Evolutionary conservation across 139 green algal genomes (phyloP).

Genomic region (Chlorella sp.): DNA sequence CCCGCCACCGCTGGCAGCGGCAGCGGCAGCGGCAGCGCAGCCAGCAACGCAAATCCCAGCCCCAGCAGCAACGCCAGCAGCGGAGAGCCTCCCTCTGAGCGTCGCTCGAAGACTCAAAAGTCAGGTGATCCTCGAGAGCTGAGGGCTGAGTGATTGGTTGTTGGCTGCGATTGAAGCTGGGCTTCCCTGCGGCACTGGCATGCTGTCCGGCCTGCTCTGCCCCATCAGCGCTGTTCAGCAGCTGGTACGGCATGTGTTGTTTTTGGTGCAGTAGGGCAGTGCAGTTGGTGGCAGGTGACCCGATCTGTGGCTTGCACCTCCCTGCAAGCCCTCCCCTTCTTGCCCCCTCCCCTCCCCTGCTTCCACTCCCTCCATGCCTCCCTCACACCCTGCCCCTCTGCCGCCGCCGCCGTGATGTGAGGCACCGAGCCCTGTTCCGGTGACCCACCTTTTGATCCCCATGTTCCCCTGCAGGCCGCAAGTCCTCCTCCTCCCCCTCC

Average conservation of each 20-base stretch:
- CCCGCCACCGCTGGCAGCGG: background rate
- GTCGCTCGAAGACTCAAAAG: background rate
- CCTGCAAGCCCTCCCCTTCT: background rate
- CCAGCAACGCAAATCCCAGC: constrained; percentile 7
- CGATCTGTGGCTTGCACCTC: background rate
- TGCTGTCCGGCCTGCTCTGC: too few relatives aligned
- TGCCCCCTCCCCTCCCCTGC: too few relatives aligned
- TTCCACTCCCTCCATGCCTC: too few relatives aligned
- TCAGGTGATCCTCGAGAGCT: background rate
- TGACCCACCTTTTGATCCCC: too few relatives aligned
- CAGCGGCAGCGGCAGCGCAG: constrained; percentile 1
- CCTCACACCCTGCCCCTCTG: background rate
- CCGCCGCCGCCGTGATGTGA: background rate
- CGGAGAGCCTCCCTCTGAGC: background rate
- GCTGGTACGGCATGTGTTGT: too few relatives aligned
- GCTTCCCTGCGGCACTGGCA: too few relatives aligned
- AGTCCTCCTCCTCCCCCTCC: constrained; percentile 17
- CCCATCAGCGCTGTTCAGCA: too few relatives aligned
- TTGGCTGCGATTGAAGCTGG: background rate
- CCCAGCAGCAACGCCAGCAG: background rate
- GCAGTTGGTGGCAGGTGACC: background rate
- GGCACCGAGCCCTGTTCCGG: too few relatives aligned
- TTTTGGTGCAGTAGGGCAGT: background rate
- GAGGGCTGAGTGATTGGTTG: background rate
- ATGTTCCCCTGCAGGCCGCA: constrained; percentile 23